Evolutionary conservation across 108 stramenopile species (phyloP), one percentile per base, ranked within the genome.

Genomic region (Cyclotella sp.): DNA sequence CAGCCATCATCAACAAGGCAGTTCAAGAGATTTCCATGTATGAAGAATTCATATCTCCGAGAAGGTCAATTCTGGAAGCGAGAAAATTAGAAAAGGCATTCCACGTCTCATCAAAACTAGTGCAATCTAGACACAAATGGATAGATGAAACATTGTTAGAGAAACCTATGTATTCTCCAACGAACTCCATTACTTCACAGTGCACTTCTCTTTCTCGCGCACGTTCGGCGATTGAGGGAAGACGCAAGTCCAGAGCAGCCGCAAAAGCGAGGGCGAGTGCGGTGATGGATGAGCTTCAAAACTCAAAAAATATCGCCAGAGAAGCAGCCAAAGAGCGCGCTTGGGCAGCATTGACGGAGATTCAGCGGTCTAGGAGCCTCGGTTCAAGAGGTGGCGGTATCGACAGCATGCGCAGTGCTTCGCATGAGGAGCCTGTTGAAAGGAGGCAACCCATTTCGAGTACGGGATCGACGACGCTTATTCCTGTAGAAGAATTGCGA

Each of bases 191-290:
- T 13, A 5, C 30, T 39, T 61, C 60, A 14, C 60, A 61, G 19
- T 39, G 19, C 60, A 61, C 60, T 13, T 29, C 60, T 11, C 21
- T 64, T 0, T 26, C 43, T 16, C 63, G 63, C 0, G 63, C 45
- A 64, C 63, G 63, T 64, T 13, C 43, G 0, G 44, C 28, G 9
- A 64, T 64, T 15, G 63, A 64, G 13, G 63, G 63, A 1, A 44
- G 63, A 29, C 43, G 44, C 9, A 44, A 64, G 45, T 64, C 63
- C 43, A 24, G 63, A 46, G 63, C 43, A 0, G 46, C 49, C 3
- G 67, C 67, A 18, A 52, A 44, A 30, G 67, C 67, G 3, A 39
- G 51, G 34, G 30, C 49, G 4, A 34, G 9, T 39, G 67, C 67
- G 7, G 67, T 30, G 3, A 18, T 68, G 28, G 28, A 68, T 18